These are phyloP conservation scores for Rhynchospora pubera DNA, from an alignment of 176 grass and related monocot genomes.

Conservation along the genomic window DNA sequence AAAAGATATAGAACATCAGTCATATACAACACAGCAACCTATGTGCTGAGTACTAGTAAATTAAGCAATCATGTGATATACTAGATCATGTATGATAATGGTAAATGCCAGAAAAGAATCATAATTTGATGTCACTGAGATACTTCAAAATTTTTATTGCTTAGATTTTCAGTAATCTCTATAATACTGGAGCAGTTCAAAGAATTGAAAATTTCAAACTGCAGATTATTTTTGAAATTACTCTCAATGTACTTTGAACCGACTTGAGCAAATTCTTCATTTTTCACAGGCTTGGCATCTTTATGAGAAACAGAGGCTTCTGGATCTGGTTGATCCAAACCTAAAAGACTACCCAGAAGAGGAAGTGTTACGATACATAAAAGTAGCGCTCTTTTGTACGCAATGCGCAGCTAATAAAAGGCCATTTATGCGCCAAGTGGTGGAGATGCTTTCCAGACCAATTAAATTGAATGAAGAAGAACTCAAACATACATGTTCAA, in stretches of 20 bases:
- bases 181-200: background rate
- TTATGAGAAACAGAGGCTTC: slow-evolving; percentile 23
- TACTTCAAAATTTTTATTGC: background rate
- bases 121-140: background rate
- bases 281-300: slow-evolving; percentile 31
- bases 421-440: slow-evolving; percentile 30
- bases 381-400: slow-evolving; percentile 38
- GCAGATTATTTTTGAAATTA: background rate
- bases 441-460: slow-evolving; percentile 29
- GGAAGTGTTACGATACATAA: slow-evolving; percentile 22
- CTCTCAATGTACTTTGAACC: background rate
- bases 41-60: background rate
- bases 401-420: slow-evolving; percentile 22
- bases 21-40: background rate
- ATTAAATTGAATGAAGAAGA: slow-evolving; percentile 26
- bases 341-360: slow-evolving; percentile 18
- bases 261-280: background rate
- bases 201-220: background rate
- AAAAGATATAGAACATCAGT: background rate
- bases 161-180: background rate
- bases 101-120: background rate
- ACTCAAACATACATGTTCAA: slow-evolving; percentile 14
- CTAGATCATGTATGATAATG: too few species aligned
- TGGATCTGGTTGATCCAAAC: slow-evolving; percentile 27
- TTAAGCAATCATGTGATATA: background rate